phyloP scores from a whole-genome alignment of 2,329 filamentous ascomycete genomes.

The Colletotrichum acutatum region DNA sequence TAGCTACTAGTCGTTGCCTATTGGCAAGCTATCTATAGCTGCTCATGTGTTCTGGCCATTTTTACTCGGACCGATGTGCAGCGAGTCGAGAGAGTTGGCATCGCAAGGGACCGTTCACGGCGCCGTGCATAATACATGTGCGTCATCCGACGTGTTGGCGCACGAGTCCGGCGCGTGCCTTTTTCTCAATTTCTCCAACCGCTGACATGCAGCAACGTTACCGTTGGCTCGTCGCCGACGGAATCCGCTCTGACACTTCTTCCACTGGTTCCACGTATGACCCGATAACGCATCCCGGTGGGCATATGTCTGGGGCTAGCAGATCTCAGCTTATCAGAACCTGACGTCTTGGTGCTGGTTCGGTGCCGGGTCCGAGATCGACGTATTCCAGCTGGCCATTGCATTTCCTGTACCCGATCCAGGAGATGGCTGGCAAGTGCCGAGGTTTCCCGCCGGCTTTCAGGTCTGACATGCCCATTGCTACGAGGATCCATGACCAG shows the following conservation, averaged over 20 bases:
- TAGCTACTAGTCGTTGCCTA: neutral
- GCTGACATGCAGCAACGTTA: neutral
- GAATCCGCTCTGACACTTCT: neutral
- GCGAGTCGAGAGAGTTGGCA: neutral
- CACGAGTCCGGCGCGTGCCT: slow-evolving; percentile 1
- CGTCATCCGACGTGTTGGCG: slow-evolving; percentile 10
- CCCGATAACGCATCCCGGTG: neutral
- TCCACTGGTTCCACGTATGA: neutral
- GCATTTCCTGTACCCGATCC: too few relatives aligned
- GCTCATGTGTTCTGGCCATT: neutral
- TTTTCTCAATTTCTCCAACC: neutral
- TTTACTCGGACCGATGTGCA: neutral
- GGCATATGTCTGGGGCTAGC: neutral
- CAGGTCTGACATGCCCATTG: too few relatives aligned
- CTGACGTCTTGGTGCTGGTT: neutral
- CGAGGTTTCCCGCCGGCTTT: too few relatives aligned
- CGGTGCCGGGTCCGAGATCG: neutral
- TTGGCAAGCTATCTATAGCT: neutral
- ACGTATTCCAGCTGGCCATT: neutral
- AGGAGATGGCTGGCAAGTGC: too few relatives aligned
- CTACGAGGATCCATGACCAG: too few relatives aligned
- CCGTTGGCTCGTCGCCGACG: neutral
- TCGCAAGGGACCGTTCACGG: slow-evolving; percentile 3
- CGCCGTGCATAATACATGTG: slow-evolving; percentile 23
- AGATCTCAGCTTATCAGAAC: neutral